These are phyloP conservation scores for Rostrohypoxylon terebratum DNA, from an alignment of 495 filamentous ascomycete genomes.

Conservation along the genomic window DNA sequence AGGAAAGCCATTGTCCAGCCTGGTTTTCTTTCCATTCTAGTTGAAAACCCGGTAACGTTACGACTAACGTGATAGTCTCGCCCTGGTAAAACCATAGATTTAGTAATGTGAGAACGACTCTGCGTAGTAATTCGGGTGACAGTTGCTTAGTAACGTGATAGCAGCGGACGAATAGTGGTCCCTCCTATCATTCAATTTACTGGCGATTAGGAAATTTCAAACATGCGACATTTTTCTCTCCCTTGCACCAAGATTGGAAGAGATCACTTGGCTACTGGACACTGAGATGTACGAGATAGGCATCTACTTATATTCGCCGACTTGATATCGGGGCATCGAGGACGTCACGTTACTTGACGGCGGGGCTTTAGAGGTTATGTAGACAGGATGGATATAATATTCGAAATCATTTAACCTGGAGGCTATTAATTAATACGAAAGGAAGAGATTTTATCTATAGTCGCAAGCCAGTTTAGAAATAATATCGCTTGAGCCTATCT, in stretches of 20 bases:
- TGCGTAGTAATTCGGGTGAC: conserved; percentile 20
- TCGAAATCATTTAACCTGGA: background rate
- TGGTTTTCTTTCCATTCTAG: background rate
- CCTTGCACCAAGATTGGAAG: background rate
- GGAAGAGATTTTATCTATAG: background rate
- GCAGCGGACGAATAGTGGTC: background rate
- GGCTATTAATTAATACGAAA: too few relatives aligned
- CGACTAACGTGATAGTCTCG: background rate
- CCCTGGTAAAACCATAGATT: background rate
- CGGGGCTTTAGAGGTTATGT: background rate
- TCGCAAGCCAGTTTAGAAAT: background rate
- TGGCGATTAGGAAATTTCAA: background rate
- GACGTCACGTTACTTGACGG: conserved; percentile 13
- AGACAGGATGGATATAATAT: too few relatives aligned
- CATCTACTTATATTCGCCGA: conserved; percentile 24
- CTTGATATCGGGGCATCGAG: conserved; percentile 22
- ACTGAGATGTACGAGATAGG: conserved; percentile 16
- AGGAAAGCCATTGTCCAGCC: background rate
- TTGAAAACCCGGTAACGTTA: conserved; percentile 15
- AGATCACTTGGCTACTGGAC: background rate
- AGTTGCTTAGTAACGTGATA: conserved; percentile 13
- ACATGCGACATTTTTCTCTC: background rate
- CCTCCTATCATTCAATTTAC: background rate
- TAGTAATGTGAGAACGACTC: conserved; percentile 14
- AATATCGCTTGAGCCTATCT: background rate